Conservation (phyloP, 1,284 basidiomycete species). For the Cutaneotrichosporon spelunceum region DNA sequence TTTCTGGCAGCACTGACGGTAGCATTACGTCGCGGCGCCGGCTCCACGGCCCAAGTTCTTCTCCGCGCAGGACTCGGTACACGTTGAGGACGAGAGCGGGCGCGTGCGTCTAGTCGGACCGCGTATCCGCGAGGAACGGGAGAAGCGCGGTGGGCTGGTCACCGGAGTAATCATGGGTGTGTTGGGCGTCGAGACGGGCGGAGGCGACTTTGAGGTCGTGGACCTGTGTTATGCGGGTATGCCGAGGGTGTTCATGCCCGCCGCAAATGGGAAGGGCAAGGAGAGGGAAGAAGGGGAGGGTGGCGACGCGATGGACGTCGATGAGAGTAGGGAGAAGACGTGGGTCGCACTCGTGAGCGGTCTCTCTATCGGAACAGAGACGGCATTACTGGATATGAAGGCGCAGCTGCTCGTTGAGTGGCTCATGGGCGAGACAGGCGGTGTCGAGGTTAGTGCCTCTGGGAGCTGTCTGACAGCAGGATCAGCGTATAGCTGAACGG, state of each 20-base stretch:
- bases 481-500: conserved; percentile 63
- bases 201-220: conserved; percentile 91
- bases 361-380: conserved; percentile 61
- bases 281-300: conserved; percentile 25
- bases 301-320: conserved; percentile 33
- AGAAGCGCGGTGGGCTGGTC: conserved; percentile 61
- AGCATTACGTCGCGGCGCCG: conserved; percentile 87
- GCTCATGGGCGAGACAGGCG: conserved; percentile 78
- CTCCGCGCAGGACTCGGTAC: conserved; percentile 73
- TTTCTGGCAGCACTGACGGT: conserved; percentile 12
- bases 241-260: conserved; percentile 59
- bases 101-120: conserved; percentile 83
- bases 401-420: conserved; percentile 82
- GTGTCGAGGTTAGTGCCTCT: conserved; percentile 54
- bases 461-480: conserved; percentile 39
- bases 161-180: conserved; percentile 85
- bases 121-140: conserved; percentile 45
- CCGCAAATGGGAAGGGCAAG: conserved; percentile 49
- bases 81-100: conserved; percentile 94
- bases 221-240: conserved; percentile 82
- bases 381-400: conserved; percentile 64
- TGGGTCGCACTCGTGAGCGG: conserved; percentile 87
- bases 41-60: conserved; percentile 70
- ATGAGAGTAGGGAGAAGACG: conserved; percentile 53
- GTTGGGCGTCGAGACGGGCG: conserved; percentile 80